Base-by-base conservation (phyloP, 2,329 filamentous ascomycete genomes). In the Rhynchosporium graminicola region DNA sequence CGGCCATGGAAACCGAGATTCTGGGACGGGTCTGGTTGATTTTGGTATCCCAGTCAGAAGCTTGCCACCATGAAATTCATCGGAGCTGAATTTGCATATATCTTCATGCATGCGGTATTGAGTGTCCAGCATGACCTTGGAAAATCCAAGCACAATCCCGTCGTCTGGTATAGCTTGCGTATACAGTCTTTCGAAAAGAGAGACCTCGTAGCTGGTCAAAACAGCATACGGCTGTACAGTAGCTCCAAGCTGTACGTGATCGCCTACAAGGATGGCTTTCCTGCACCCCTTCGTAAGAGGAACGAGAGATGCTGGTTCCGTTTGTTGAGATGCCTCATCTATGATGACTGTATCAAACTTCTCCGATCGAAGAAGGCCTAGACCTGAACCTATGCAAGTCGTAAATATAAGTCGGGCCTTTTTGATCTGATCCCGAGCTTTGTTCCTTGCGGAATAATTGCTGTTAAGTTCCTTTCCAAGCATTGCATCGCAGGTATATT, bases 291-390 rank as follows among this genome's bases (percentile, higher is more conserved):
- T 80, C 9, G 77, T 72, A 2, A 80, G 70, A 2, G 76, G 77
- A 0, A 80, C 72, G 0, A 80, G 66, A 3, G 75, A 76, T 0
- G 70, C 74, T 0, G 78, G 75, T 61, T 81, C 79, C 0, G 77
- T 80, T 60, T 77, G 77, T 63, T 81, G 79, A 2, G 79, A 81
- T 6, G 79, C 79, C 70, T 81, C 78, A 60, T 80, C 78, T 4
- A 81, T 72, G 60, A 80, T 74, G 13, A 80, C 76, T 5, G 74
- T 74, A 38, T 76, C 72, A 47, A 55, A 62, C 31, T 26, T 40
- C 57, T 79, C 70, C 3, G 66, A 69, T 15, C 77, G 75, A 4
- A 80, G 72, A 3, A 81, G 65, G 0, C 78, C 78, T 0, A 80
- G 69, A 0, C 75, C 77, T 12, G 77, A 74, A 20, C 78, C 77